These are phyloP conservation scores for Psilocybe mexicana DNA, from an alignment of 1,284 basidiomycete species.

Conservation along the genomic window DNA sequence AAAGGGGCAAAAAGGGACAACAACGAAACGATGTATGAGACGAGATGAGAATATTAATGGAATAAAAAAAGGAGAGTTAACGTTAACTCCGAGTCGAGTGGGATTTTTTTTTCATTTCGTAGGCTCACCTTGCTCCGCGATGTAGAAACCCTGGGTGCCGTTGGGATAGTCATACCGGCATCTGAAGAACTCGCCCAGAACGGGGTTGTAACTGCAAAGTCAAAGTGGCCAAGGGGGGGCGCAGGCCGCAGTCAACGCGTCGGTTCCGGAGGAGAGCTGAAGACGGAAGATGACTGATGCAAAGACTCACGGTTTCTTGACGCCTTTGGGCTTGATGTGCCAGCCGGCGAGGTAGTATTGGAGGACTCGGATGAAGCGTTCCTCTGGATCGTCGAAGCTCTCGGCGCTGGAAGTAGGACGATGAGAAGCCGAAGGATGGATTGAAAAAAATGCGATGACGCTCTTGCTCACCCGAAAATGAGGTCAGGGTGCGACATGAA, in stretches of 20 bases:
- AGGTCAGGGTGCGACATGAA: constrained; percentile 99
- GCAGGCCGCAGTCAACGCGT: neutral
- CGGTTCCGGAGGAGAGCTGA: neutral
- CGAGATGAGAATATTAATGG: neutral
- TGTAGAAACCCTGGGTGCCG: constrained; percentile 92
- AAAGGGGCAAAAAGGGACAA: too few relatives aligned
- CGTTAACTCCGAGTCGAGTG: neutral
- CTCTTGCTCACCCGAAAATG: constrained; percentile 81
- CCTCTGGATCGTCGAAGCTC: constrained; percentile 76
- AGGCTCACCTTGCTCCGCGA: constrained; percentile 87
- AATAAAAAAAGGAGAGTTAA: neutral
- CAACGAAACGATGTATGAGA: too few relatives aligned
- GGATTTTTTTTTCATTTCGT: too few relatives aligned
- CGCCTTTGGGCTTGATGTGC: constrained; percentile 99
- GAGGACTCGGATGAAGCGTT: constrained; percentile 89
- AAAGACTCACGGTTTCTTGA: constrained; percentile 91
- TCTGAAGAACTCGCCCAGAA: constrained; percentile 97
- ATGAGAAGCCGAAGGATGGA: neutral
- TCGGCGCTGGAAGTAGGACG: constrained; percentile 58
- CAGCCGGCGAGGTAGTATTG: constrained; percentile 98
- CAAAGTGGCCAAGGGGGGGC: constrained; percentile 5
- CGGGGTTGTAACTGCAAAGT: constrained; percentile 83
- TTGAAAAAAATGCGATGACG: constrained; percentile 4
- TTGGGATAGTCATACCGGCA: constrained; percentile 94
- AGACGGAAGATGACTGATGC: constrained; percentile 14